phyloP scores from a whole-genome alignment of 2,329 filamentous ascomycete genomes.

The Xylariales sp. region DNA sequence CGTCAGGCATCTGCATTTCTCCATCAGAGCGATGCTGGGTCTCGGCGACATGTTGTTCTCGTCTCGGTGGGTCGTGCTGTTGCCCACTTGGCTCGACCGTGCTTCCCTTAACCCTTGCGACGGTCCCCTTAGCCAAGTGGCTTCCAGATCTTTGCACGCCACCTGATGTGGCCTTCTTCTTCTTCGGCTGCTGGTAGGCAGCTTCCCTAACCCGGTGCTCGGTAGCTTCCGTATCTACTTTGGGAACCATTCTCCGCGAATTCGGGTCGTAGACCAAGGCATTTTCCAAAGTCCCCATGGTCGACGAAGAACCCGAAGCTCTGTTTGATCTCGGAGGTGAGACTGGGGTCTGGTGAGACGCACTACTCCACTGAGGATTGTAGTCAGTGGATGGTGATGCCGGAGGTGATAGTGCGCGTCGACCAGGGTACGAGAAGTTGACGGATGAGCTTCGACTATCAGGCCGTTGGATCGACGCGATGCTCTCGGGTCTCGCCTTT shows the following conservation, averaged over 20 bases:
- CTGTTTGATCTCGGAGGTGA: slow-evolving; percentile 17
- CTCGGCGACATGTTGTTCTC: slow-evolving; percentile 12
- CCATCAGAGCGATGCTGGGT: slow-evolving; percentile 11
- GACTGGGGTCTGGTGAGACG: slow-evolving; percentile 12
- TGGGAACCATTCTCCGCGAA: slow-evolving; percentile 57
- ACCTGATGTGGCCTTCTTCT: slow-evolving; percentile 32
- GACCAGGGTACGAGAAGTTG: slow-evolving; percentile 56
- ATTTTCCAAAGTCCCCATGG: slow-evolving; percentile 19
- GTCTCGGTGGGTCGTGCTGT: slow-evolving; percentile 12
- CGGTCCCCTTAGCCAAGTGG: slow-evolving; percentile 47
- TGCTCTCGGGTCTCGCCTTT: slow-evolving; percentile 21
- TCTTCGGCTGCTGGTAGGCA: slow-evolving; percentile 34
- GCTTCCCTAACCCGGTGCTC: slow-evolving; percentile 37
- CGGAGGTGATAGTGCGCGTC: slow-evolving; percentile 36
- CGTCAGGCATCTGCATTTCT: slow-evolving; percentile 14
- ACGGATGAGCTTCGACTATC: slow-evolving; percentile 46
- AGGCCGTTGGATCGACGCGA: slow-evolving; percentile 32
- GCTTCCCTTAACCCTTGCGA: slow-evolving; percentile 46
- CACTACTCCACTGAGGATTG: slow-evolving; percentile 13
- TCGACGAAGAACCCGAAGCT: slow-evolving; percentile 20
- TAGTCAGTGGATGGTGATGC: slow-evolving; percentile 22
- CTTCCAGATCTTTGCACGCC: slow-evolving; percentile 36
- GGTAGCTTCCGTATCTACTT: slow-evolving; percentile 31
- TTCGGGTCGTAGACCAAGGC: slow-evolving; percentile 60
- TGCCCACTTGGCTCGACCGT: slow-evolving; percentile 32